phyloP scores from a whole-genome alignment of 352 stramenopile genomes.

The Nothophytophthora sp. region DNA sequence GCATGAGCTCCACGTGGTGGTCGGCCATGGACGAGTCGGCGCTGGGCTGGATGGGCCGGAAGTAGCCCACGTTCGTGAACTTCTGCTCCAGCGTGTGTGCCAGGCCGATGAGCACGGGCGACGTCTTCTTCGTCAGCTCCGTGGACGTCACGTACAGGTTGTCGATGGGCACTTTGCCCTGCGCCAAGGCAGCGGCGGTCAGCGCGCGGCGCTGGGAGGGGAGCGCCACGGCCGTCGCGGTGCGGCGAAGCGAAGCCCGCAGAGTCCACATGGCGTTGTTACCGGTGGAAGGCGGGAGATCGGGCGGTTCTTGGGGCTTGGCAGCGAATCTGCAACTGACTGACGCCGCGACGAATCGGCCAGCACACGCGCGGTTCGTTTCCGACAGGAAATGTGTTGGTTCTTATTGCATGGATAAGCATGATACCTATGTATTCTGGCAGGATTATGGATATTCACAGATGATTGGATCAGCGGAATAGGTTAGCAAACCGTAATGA shows the following conservation, averaged over 20 bases:
- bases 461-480: too few species aligned
- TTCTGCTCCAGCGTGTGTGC: conserved; percentile 76
- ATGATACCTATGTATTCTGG: background rate
- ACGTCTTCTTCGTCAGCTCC: conserved; percentile 59
- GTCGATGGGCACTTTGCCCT: conserved; percentile 53
- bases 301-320: background rate
- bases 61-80: conserved; percentile 72
- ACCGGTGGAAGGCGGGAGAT: too few species aligned
- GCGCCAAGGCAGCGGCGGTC: conserved; percentile 35
- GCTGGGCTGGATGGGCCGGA: conserved; percentile 69
- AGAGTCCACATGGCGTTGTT: conserved; percentile 17
- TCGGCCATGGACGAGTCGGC: conserved; percentile 30
- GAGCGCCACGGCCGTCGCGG: conserved; percentile 3
- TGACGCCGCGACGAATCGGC: conserved; percentile 5
- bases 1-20: conserved; percentile 76
- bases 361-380: too few species aligned
- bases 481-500: too few species aligned
- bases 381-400: too few species aligned
- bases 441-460: too few species aligned
- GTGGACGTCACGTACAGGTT: conserved; percentile 75
- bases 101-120: conserved; percentile 69
- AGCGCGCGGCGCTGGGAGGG: conserved; percentile 19
- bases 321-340: conserved; percentile 23
- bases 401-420: background rate
- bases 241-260: conserved; percentile 15